phyloP scores from a whole-genome alignment of 495 filamentous ascomycete genomes.

The Pyrenula aspistea region DNA sequence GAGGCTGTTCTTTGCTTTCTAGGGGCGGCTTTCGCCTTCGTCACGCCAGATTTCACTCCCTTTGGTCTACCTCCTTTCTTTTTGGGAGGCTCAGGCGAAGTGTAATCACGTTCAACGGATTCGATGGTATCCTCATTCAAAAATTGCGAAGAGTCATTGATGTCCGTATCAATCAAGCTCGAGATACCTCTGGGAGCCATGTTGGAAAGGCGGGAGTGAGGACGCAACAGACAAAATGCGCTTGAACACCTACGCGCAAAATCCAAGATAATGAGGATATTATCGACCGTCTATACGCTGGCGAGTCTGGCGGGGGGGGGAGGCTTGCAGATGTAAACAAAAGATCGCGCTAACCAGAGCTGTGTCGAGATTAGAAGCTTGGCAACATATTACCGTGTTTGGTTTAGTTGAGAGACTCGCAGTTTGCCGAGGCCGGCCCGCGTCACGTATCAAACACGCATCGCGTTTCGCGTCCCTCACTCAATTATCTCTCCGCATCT shows the following conservation, averaged over 20 bases:
- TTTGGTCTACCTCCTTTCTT: not conserved
- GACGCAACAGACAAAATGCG: no score
- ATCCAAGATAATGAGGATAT: no score
- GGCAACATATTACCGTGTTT: not conserved
- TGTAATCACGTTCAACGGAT: not conserved
- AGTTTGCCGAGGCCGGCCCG: not conserved
- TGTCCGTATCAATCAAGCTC: not conserved
- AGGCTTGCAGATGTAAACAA: not conserved
- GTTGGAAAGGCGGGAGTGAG: no score
- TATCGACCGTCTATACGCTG: no score
- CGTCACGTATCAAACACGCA: not conserved
- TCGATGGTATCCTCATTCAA: not conserved
- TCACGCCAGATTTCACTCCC: not conserved
- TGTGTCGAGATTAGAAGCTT: not conserved
- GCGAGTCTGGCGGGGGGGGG: no score
- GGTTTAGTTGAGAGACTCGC: not conserved
- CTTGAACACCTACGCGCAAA: no score
- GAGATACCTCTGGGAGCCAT: not conserved
- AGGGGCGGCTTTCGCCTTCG: not conserved
- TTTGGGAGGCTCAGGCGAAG: not conserved
- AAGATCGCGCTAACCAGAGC: not conserved
- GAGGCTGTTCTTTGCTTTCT: not conserved
- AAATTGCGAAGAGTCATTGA: not conserved
- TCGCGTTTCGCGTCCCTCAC: not conserved
- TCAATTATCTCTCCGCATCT: no score